Evolutionary conservation across 805 yeast species (phyloP).

Genomic region (Candida railenensis): DNA sequence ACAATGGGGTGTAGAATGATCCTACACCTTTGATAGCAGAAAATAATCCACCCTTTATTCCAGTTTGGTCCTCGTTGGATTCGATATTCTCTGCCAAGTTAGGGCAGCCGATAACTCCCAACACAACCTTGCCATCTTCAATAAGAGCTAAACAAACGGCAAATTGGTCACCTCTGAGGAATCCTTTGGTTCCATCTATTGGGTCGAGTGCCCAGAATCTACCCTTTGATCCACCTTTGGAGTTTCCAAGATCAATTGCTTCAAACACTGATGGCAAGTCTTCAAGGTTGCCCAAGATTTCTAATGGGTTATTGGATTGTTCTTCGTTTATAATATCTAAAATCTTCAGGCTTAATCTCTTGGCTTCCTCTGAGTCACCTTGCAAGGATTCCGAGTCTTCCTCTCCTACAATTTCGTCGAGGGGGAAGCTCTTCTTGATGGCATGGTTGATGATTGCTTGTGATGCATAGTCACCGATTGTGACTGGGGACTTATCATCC

Average conservation of each 20-base stretch:
- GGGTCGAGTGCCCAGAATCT: constrained; percentile 98
- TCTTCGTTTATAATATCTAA: constrained; percentile 56
- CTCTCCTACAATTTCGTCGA: constrained; percentile 89
- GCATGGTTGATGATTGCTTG: constrained; percentile 92
- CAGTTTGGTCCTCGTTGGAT: constrained; percentile 33
- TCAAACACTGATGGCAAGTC: constrained; percentile 52
- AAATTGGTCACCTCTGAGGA: constrained; percentile 92
- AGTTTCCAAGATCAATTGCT: constrained; percentile 77
- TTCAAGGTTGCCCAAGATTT: constrained; percentile 41
- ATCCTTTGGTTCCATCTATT: constrained; percentile 96
- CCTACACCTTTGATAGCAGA: constrained; percentile 71
- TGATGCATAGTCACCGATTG: constrained; percentile 94
- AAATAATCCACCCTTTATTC: constrained; percentile 65
- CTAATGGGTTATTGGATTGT: constrained; percentile 31
- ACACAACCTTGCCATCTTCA: constrained; percentile 77
- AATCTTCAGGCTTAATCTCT: constrained; percentile 51
- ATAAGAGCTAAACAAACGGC: constrained; percentile 93
- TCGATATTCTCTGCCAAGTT: constrained; percentile 62
- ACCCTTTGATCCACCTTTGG: constrained; percentile 74
- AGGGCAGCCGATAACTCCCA: constrained; percentile 97
- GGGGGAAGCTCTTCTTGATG: constrained; percentile 73
- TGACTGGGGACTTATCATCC: constrained; percentile 90
- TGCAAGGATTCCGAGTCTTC: constrained; percentile 77
- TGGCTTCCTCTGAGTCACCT: constrained; percentile 37
- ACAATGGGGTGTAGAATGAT: constrained; percentile 52